Evolutionary conservation across 2,329 filamentous ascomycete species (phyloP), one percentile per base, ranked within the genome.

Genomic region (Alternaria consortialis): DNA sequence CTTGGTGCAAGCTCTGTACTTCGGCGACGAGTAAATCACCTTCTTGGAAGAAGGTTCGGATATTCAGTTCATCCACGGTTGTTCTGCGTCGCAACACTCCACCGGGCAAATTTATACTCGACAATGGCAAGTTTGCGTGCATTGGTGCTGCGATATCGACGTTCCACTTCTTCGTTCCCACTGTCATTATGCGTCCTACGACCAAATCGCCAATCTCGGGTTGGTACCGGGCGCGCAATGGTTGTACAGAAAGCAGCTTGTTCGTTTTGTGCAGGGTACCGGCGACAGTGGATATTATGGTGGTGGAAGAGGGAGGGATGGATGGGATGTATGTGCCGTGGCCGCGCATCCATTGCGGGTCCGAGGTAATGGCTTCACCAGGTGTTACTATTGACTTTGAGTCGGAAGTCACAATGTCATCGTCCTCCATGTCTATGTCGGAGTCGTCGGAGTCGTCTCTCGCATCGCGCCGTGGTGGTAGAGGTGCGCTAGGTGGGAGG

Each of bases 301-400:
- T 85, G 5, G 86, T 87, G 53, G 86, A 84, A 15, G 47, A 51
- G 0, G 58, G 27, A 13, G 54, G 58, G 47, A 82, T 78, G 5
- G 85, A 79, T 17, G 87, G 86, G 47, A 91, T 84, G 79, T 92
- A 97, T 51, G 95, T 99, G 69, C 95, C 95, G 82, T 99, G 95
- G 73, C 95, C 95, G 82, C 93, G 81, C 94, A 98, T 98, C 93
- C 93, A 98, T 84, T 97, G 93, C n/a, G 93, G 86, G 79, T 97
- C 93, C 66, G 90, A 87, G 11, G 94, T 97, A 70, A 98, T 92
- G 62, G 91, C 82, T 76, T 96, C 91, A 73, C 94, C 95, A 1
- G 94, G 94, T 1, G 94, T 97, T 69, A 97, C 90, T 68, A 97
- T 90, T 44, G 80, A 79, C 36, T 77, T 79, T 25, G 65, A 56